These are phyloP conservation scores for Phyllosticta capitalensis DNA, from an alignment of 2,329 filamentous ascomycete genomes.

Conservation along the genomic window DNA sequence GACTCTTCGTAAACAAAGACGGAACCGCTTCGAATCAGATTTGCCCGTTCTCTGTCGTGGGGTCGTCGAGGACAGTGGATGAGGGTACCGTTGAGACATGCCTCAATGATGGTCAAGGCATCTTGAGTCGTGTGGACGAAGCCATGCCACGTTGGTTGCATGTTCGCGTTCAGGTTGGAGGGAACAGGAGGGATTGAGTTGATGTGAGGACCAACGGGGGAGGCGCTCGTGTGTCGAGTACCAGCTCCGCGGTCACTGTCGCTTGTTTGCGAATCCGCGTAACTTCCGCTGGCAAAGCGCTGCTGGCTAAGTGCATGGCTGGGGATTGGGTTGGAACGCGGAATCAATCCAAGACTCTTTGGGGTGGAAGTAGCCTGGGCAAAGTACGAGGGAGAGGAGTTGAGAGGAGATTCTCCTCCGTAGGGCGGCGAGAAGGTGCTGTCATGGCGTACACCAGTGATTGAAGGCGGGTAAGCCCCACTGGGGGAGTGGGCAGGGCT, in stretches of 20 bases:
- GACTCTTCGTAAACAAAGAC: slow-evolving; percentile 86
- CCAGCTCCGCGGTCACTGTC: slow-evolving; percentile 2
- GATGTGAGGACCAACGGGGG: slow-evolving; percentile 1
- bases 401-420: slow-evolving; percentile 1
- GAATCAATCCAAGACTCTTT: slow-evolving; percentile 1
- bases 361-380: not conserved
- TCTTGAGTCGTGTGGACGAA: slow-evolving; percentile 62
- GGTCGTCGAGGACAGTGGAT: slow-evolving; percentile 73
- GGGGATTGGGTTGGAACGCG: not conserved
- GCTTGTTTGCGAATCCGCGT: slow-evolving; percentile 5
- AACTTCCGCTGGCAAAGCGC: slow-evolving; percentile 4
- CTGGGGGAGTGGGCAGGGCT: slow-evolving; percentile 2
- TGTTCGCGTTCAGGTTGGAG: slow-evolving; percentile 20
- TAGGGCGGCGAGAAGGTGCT: slow-evolving; percentile 4
- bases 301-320: not conserved
- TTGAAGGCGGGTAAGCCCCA: slow-evolving; percentile 1
- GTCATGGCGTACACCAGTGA: slow-evolving; percentile 1
- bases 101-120: slow-evolving; percentile 72
- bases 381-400: slow-evolving; percentile 2
- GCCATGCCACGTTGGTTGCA: slow-evolving; percentile 58
- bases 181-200: slow-evolving; percentile 5
- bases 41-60: slow-evolving; percentile 70
- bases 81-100: slow-evolving; percentile 59
- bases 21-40: slow-evolving; percentile 72
- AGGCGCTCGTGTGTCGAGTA: slow-evolving; percentile 1